A percentile compares a stretch with the other conserved stretches of the same genome.
phyloP scores from a whole-genome alignment of 1,284 basidiomycete species.

The Cerioporus squamosus region DNA sequence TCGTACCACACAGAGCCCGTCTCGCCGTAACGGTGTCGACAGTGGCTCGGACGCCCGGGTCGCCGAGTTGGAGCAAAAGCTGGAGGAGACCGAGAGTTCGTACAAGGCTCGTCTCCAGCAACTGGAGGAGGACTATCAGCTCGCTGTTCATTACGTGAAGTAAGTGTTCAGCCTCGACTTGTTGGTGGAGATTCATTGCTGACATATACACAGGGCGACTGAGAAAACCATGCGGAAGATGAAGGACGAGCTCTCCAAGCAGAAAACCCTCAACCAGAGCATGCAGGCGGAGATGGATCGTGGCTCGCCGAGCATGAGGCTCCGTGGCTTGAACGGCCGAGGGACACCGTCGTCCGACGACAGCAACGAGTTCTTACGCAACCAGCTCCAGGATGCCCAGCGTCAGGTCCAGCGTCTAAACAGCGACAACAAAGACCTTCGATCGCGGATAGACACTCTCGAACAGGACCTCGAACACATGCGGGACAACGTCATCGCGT shows the following conservation, averaged over 20 bases:
- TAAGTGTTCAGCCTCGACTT: slow-evolving; percentile 44
- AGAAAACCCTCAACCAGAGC: slow-evolving; percentile 79
- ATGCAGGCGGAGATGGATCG: slow-evolving; percentile 87
- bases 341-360: slow-evolving; percentile 79
- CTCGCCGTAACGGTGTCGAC: slow-evolving; percentile 34
- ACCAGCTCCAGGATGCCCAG: slow-evolving; percentile 72
- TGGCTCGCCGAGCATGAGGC: slow-evolving; percentile 60
- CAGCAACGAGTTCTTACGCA: slow-evolving; percentile 64
- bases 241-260: slow-evolving; percentile 92
- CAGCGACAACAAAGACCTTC: slow-evolving; percentile 77
- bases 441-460: slow-evolving; percentile 72
- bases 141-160: slow-evolving; percentile 92
- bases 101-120: slow-evolving; percentile 81
- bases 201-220: slow-evolving; percentile 73
- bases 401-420: slow-evolving; percentile 72
- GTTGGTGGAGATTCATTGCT: slow-evolving; percentile 18
- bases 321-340: slow-evolving; percentile 74
- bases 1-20: slow-evolving; percentile 57
- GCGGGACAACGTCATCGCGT: slow-evolving; percentile 73
- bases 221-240: slow-evolving; percentile 99
- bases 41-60: slow-evolving; percentile 55
- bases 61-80: slow-evolving; percentile 70
- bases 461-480: slow-evolving; percentile 76
- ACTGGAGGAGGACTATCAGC: slow-evolving; percentile 94
- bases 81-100: slow-evolving; percentile 78